Conservation (phyloP, 192 early-diverging fungal species). For the Funneliformis mosseae region DNA sequence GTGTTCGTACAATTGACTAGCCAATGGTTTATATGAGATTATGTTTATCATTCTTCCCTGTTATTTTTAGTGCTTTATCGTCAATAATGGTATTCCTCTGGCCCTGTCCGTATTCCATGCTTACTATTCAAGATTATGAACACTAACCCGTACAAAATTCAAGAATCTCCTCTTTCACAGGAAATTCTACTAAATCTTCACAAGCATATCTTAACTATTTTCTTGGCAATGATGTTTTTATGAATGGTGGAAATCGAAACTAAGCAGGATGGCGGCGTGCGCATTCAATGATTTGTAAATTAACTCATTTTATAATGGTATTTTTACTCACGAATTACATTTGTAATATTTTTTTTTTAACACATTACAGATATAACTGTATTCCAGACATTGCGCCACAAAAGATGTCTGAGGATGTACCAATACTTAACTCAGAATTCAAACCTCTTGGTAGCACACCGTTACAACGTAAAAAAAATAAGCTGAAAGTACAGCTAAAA, state of each 20-base stretch:
- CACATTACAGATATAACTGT: constrained; percentile 36
- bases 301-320: background rate
- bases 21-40: constrained; percentile 32
- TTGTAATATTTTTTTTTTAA: constrained; percentile 21
- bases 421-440: constrained; percentile 34
- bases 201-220: constrained; percentile 30
- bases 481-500: constrained; percentile 32
- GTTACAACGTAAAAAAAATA: constrained; percentile 30
- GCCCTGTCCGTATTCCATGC: constrained; percentile 35
- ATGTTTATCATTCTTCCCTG: constrained; percentile 22
- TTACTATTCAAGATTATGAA: constrained; percentile 35
- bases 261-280: constrained; percentile 30
- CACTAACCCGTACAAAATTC: constrained; percentile 35
- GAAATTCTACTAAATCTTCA: constrained; percentile 34
- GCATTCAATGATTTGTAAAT: constrained; percentile 35
- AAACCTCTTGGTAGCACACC: constrained; percentile 31
- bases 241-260: constrained; percentile 32
- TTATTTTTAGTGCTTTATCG: constrained; percentile 38
- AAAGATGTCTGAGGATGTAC: constrained; percentile 41
- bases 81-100: constrained; percentile 36
- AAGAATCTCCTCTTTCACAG: constrained; percentile 30
- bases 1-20: constrained; percentile 1
- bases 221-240: constrained; percentile 29
- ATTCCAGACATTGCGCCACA: constrained; percentile 34
- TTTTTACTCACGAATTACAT: constrained; percentile 20